Conservation (phyloP, 495 filamentous ascomycete genomes). For the Podospora australis region DNA sequence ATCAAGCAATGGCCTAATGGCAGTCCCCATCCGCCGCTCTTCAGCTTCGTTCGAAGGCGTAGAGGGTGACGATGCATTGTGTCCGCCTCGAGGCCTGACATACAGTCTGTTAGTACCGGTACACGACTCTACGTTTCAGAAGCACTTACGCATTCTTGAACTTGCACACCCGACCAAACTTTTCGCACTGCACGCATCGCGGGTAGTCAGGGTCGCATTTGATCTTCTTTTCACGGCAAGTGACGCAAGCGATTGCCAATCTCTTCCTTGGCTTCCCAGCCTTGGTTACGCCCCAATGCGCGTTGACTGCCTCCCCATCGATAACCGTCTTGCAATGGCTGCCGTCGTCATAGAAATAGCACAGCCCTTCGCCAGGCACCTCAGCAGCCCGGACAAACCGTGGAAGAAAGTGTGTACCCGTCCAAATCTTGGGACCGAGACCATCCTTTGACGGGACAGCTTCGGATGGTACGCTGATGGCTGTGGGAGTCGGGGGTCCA, state of each 20-base stretch:
- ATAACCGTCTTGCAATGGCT: conserved; percentile 76
- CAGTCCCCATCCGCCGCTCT: conserved; percentile 28
- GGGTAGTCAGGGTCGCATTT: conserved; percentile 86
- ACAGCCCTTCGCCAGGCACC: conserved; percentile 71
- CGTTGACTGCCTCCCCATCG: conserved; percentile 80
- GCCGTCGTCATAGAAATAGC: conserved; percentile 84
- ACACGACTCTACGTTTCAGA: background rate
- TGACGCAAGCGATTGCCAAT: conserved; percentile 80
- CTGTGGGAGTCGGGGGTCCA: conserved; percentile 35
- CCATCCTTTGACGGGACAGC: conserved; percentile 44
- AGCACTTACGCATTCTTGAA: conserved; percentile 78
- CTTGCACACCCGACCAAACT: conserved; percentile 76
- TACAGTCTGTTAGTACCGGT: background rate
- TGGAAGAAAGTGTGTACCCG: conserved; percentile 52
- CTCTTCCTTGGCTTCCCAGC: conserved; percentile 87
- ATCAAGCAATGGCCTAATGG: conserved; percentile 23
- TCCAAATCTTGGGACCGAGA: conserved; percentile 55
- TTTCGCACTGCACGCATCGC: conserved; percentile 84
- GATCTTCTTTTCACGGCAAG: conserved; percentile 93
- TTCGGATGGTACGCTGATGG: conserved; percentile 33
- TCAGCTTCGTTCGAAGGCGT: conserved; percentile 38
- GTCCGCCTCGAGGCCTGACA: conserved; percentile 46
- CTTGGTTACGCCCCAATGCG: conserved; percentile 89
- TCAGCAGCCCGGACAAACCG: conserved; percentile 53
- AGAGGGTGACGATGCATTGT: conserved; percentile 30